phyloP scores from a whole-genome alignment of 139 green algal species.

The Tetraselmis striata region DNA sequence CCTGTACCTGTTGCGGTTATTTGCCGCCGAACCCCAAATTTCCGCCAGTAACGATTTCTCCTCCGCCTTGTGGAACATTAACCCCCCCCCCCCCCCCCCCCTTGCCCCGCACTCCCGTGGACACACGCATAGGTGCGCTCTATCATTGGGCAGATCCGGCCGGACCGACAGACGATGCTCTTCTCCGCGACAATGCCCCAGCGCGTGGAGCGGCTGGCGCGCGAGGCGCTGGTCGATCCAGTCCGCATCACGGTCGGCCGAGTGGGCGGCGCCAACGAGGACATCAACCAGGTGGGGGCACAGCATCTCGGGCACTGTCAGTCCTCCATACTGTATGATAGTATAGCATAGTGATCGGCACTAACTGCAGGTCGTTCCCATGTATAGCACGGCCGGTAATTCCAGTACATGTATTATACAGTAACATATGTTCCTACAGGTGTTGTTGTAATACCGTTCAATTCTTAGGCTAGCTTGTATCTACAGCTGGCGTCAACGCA shows the following conservation, averaged over 20 bases:
- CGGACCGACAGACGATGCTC: conserved; percentile 92
- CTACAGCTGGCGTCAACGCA: no score
- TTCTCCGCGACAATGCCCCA: conserved; percentile 92
- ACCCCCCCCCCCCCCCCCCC: conserved; percentile 7
- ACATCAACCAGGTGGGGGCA: conserved; percentile 51
- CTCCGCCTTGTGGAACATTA: no score
- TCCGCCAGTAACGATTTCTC: no score
- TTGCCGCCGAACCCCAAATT: no score
- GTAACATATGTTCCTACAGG: no score
- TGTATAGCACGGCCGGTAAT: not conserved
- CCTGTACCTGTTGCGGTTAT: no score
- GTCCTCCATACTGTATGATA: no score
- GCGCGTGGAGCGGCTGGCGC: conserved; percentile 78
- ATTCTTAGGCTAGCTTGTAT: no score
- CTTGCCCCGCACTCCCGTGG: no score
- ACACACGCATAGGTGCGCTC: conserved; percentile 51
- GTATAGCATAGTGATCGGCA: not conserved
- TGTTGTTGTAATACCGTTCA: no score
- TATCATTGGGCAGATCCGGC: conserved; percentile 77
- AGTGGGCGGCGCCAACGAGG: conserved; percentile 62
- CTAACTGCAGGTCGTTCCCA: not conserved
- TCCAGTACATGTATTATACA: no score
- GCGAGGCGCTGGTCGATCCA: conserved; percentile 69
- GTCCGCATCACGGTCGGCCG: conserved; percentile 67
- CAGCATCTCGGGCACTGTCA: no score